These are phyloP conservation scores for Daldinia caldariorum DNA, from an alignment of 495 filamentous ascomycete species.

Conservation along the genomic window DNA sequence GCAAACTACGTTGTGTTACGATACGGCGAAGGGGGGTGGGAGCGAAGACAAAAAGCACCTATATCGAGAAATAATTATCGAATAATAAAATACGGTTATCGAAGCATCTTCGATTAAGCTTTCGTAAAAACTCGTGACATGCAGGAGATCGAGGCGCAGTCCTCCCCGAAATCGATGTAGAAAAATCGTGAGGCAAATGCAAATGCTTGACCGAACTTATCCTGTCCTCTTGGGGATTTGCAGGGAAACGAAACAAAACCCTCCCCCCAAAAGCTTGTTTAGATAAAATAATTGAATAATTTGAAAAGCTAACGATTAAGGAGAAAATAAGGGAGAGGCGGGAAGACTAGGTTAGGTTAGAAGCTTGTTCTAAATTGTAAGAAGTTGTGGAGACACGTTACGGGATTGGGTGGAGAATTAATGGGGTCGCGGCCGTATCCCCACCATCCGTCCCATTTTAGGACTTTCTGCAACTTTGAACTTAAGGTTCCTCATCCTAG, in stretches of 20 bases:
- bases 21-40: neutral
- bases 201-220: conserved; percentile 34
- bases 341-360: conserved; percentile 35
- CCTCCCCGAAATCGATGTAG: conserved; percentile 10
- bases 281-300: conserved; percentile 11
- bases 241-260: conserved; percentile 7
- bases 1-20: conserved; percentile 4
- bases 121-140: conserved; percentile 18
- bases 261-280: neutral
- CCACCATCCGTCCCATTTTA: conserved; percentile 25
- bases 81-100: conserved; percentile 4
- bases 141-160: conserved; percentile 41
- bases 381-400: conserved; percentile 19
- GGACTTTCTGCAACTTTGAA: conserved; percentile 5
- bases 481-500: neutral
- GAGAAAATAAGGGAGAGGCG: conserved; percentile 37
- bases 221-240: conserved; percentile 6
- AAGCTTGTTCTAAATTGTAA: conserved; percentile 14
- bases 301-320: conserved; percentile 17
- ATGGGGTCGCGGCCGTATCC: conserved; percentile 24
- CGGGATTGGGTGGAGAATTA: conserved; percentile 33
- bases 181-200: conserved; percentile 31
- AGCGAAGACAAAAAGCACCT: conserved; percentile 8
- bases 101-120: conserved; percentile 27
- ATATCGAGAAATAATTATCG: conserved; percentile 15